These are phyloP conservation scores for Daldinia loculata DNA, from an alignment of 495 filamentous ascomycete genomes.

Conservation along the genomic window DNA sequence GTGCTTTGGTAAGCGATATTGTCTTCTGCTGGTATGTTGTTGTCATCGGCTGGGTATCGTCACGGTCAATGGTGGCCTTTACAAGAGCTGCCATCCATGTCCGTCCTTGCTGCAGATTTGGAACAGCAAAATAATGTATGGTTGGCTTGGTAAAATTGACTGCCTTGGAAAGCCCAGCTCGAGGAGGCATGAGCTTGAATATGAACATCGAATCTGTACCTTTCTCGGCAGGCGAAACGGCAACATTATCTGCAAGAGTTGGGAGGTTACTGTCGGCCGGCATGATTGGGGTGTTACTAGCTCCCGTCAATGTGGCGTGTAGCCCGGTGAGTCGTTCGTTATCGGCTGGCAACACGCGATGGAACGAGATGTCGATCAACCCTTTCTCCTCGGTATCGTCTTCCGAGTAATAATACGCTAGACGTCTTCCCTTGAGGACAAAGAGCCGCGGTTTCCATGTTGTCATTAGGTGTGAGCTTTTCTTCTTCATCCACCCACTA, in stretches of 20 bases:
- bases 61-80: constrained; percentile 98
- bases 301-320: constrained; percentile 90
- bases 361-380: constrained; percentile 95
- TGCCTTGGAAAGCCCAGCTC: constrained; percentile 83
- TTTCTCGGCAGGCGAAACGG: constrained; percentile 52
- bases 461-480: constrained; percentile 91
- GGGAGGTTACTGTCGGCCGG: constrained; percentile 70
- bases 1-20: constrained; percentile 85
- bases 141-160: constrained; percentile 98
- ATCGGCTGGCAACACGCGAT: constrained; percentile 94
- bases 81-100: constrained; percentile 99
- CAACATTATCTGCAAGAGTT: constrained; percentile 59
- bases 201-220: constrained; percentile 79
- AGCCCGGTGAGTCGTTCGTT: constrained; percentile 88
- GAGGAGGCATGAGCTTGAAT: constrained; percentile 96
- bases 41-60: constrained; percentile 77
- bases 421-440: constrained; percentile 85
- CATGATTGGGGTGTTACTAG: constrained; percentile 75
- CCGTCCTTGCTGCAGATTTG: constrained; percentile 84
- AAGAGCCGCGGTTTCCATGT: constrained; percentile 98
- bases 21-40: constrained; percentile 96
- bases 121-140: constrained; percentile 96
- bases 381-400: constrained; percentile 91
- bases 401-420: constrained; percentile 97
- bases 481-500: constrained; percentile 99